Base-by-base conservation (phyloP, 176 grass and related monocot genomes). In the Ananas comosus region DNA sequence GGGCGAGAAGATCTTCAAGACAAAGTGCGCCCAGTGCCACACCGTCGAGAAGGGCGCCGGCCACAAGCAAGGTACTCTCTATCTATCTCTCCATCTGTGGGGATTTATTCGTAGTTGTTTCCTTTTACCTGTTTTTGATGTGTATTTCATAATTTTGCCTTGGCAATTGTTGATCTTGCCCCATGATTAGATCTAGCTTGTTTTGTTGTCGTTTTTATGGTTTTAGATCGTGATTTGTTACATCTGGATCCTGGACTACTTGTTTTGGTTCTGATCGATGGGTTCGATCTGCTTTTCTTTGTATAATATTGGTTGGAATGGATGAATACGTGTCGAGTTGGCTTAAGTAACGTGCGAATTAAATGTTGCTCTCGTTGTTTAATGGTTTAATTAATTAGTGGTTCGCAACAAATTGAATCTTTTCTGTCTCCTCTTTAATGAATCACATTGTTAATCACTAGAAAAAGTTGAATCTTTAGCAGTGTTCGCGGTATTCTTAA, bases 11-110 rank as follows among this genome's bases (percentile, higher is more conserved):
- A 95, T 95, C 79, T 95, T 95, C 76, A 95, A 85, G 87, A 95
- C 87, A 19, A 95, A 90, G 84, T 96, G 91, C 73, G 91, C 87
- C 23, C 91, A 96, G 87, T 96, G 91, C 84, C 91, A 96, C 76
- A 96, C 91, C 79, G 91, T 96, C 69, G 87, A 90, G 0, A 80
- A 85, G 23, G 91, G 91, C 75, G 87, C 91, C 72, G 87, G 87
- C 50, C 91, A 90, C 84, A 90, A 95, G 69, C 87, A 95, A 95
- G 91, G 91, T 95, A 42, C 28, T 14, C 27, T 50, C 19, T n/a
- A 12, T 0, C 42, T 17, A 11, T 64, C 22, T 70, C 61, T 11
- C 16, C 49, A 10, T 4, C 27, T 61, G 17, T 16, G 33, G 29
- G 10, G 11, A 1, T 51, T 74, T 24, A 58, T 18, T 18, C 18